A percentile compares a stretch with the other conserved stretches of the same genome.
These are phyloP conservation scores for Triangularia setosa DNA, from an alignment of 2,329 filamentous ascomycete species.

Conservation along the genomic window DNA sequence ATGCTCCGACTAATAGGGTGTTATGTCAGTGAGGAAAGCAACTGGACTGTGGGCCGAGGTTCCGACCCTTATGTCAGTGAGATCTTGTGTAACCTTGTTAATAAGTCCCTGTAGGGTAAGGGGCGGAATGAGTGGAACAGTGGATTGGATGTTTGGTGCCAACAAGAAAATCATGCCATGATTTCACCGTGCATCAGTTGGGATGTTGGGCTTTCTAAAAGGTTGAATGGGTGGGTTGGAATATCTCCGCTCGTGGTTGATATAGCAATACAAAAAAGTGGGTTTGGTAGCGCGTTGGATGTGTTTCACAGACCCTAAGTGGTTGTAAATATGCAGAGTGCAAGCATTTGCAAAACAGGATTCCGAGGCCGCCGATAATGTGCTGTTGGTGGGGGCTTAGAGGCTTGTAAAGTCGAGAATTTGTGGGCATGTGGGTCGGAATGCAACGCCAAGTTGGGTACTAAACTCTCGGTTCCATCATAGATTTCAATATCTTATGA, in stretches of 20 bases:
- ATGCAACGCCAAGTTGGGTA: neutral
- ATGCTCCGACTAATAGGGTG: neutral
- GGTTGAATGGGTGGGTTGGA: neutral
- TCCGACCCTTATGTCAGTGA: neutral
- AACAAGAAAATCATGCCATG: neutral
- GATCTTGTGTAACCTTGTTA: neutral
- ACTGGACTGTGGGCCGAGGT: neutral
- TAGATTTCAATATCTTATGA: neutral
- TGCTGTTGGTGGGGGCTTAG: neutral
- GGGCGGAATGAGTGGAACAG: neutral
- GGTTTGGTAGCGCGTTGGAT: neutral
- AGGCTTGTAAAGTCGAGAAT: neutral
- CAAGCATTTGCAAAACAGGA: neutral
- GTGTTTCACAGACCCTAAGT: neutral
- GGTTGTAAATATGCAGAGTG: neutral
- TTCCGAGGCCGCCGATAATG: neutral
- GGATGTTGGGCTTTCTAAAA: neutral
- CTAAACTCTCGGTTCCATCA: neutral
- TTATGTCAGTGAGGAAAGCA: neutral
- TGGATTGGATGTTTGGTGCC: neutral
- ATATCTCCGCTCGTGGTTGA: neutral
- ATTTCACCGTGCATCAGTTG: neutral
- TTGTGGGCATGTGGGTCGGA: neutral
- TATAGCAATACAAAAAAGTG: neutral
- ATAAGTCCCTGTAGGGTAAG: neutral